These are phyloP conservation scores for Exophiala alcalophila DNA, from an alignment of 2,329 filamentous ascomycete genomes.

Conservation along the genomic window DNA sequence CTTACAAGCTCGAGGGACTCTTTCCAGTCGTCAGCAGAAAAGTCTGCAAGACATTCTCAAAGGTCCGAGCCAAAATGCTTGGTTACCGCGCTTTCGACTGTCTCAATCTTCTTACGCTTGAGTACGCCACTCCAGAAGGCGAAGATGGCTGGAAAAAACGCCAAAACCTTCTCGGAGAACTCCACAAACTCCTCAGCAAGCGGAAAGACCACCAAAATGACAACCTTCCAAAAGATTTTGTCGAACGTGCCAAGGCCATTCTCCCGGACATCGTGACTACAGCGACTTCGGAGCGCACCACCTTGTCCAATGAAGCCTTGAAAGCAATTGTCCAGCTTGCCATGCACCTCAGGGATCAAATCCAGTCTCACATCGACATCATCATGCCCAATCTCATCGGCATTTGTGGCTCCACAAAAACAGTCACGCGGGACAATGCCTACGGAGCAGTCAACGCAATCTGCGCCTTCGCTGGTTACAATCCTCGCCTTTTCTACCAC, in stretches of 20 bases:
- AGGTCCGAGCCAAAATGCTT: constrained; percentile 25
- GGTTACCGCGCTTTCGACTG: constrained; percentile 23
- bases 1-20: constrained; percentile 16
- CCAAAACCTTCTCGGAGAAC: constrained; percentile 24
- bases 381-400: constrained; percentile 71
- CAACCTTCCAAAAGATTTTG: constrained; percentile 25
- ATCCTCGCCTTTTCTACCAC: constrained; percentile 77
- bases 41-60: constrained; percentile 19
- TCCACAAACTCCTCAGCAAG: constrained; percentile 27
- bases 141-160: constrained; percentile 31
- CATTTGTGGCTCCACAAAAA: constrained; percentile 84
- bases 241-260: constrained; percentile 25
- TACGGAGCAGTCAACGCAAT: constrained; percentile 78
- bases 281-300: constrained; percentile 29
- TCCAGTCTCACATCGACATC: constrained; percentile 28
- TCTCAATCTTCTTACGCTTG: constrained; percentile 25
- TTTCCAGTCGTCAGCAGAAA: constrained; percentile 16
- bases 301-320: constrained; percentile 27
- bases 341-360: constrained; percentile 24
- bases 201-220: constrained; percentile 20
- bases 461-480: constrained; percentile 76
- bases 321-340: constrained; percentile 19
- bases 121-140: constrained; percentile 24
- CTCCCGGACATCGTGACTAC: constrained; percentile 27
- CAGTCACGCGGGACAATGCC: constrained; percentile 81